A percentile compares a stretch with the other conserved stretches of the same genome.
Conservation (phyloP, 345 rosid species). For the Pseudoturritis turrita region DNA sequence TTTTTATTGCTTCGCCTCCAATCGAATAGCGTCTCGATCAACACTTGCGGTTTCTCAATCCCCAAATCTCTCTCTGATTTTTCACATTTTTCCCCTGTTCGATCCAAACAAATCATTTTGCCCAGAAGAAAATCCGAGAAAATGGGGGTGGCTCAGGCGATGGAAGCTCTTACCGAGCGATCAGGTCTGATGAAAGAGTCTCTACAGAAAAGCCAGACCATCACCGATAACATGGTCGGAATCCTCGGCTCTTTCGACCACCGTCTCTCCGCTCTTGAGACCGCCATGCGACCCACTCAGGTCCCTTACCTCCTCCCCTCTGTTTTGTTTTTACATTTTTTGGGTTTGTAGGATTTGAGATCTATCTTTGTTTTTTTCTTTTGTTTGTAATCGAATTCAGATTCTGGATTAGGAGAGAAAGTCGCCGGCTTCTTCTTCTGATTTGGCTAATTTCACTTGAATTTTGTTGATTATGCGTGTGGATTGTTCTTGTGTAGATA, state of each 20-base stretch:
- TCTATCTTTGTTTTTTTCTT: background rate
- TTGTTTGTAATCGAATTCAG: background rate
- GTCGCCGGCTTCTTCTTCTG: background rate
- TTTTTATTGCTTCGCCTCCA: background rate
- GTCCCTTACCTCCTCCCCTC: conserved; percentile 24
- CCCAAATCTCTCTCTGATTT: background rate
- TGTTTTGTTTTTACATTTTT: background rate
- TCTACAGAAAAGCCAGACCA: conserved; percentile 77
- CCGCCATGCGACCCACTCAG: conserved; percentile 99
- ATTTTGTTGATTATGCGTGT: background rate
- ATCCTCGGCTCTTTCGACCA: conserved; percentile 95
- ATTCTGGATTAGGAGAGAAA: background rate
- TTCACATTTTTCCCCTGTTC: background rate
- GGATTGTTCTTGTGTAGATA: conserved; percentile 40
- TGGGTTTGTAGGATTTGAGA: background rate
- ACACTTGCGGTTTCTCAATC: background rate
- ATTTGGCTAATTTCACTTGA: background rate
- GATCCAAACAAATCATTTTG: conserved; percentile 8
- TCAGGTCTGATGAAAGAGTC: conserved; percentile 61
- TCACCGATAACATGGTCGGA: conserved; percentile 84
- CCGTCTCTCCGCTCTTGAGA: conserved; percentile 97
- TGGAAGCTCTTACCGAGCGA: conserved; percentile 61
- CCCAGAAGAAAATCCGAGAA: background rate
- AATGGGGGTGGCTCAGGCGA: conserved; percentile 64
- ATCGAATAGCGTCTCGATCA: background rate